Base-by-base conservation (phyloP, 2,329 filamentous ascomycete genomes). In the Gnomoniopsis smithogilvyi region DNA sequence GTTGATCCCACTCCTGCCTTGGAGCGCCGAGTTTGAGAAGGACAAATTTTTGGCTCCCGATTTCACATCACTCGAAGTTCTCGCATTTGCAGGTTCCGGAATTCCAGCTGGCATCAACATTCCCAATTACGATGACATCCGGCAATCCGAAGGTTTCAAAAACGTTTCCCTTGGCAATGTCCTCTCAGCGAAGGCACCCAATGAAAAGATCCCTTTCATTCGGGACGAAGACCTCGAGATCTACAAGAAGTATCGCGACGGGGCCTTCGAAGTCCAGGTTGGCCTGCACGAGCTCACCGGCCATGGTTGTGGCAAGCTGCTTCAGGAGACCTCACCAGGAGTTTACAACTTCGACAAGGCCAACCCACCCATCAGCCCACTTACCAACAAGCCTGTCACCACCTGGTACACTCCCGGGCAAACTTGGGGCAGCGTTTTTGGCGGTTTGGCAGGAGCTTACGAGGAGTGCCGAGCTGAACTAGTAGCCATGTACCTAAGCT, bases 391-490 rank as follows among this genome's bases (percentile, higher is more conserved):
- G 73, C 90, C 90, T 1, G 80, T 97, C 51, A 84, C 83, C 2
- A 91, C 89, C 1, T 97, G 90, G 87, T 98, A 98, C 78, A 96
- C 95, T 74, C 92, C 92, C 2, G 92, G 92, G 2, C 91, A 97
- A 74, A 98, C 94, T 0, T 98, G 93, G 93, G 90, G 91, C 58
- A 92, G 88, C 6, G 91, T 96, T 0, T 98, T 98, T 69, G 92
- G 93, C 26, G 85, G 90, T 62, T 85, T 96, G 64, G 92, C 93
- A 41, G 91, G 89, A 3, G 91, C 88, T 17, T 97, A 96, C 69
- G 94, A 98, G 74, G 94, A 98, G 74, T 98, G 94, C 72, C 87
- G 94, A 57, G 94, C 94, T 4, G 94, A 98, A 72, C 90, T 92
- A 67, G 93, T 97, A 12, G 94, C 93, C 54, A 96, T 97, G 92